A percentile compares a stretch with the other conserved stretches of the same genome.
Evolutionary conservation across 2,329 filamentous ascomycete species (phyloP).

Genomic region (Chaetomium strumarium): DNA sequence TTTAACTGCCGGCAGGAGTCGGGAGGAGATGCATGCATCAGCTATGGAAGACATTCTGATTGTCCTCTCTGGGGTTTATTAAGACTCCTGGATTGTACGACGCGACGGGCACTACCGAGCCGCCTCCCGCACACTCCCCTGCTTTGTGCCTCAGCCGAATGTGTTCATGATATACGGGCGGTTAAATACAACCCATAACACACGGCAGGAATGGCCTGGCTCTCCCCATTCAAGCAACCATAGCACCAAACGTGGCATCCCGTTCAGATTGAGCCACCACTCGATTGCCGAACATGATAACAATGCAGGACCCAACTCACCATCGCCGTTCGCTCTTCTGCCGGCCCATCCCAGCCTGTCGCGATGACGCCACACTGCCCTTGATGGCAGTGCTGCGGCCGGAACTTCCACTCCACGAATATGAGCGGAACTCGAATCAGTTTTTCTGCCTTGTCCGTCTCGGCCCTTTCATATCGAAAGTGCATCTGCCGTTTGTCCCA

Average conservation of each 20-base stretch:
- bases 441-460: background rate
- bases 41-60: too few species aligned
- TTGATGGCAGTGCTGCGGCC: background rate
- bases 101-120: too few species aligned
- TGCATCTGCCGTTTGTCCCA: too few species aligned
- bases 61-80: too few species aligned
- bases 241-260: background rate
- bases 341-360: background rate
- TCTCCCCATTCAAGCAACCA: background rate
- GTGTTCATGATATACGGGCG: slow-evolving; percentile 6
- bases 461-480: background rate
- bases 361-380: background rate
- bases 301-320: background rate
- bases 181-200: slow-evolving; percentile 14
- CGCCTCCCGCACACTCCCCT: background rate
- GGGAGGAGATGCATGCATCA: too few species aligned
- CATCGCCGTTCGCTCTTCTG: background rate
- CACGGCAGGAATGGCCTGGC: background rate
- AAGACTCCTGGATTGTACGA: too few species aligned
- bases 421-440: background rate
- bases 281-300: background rate
- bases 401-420: background rate
- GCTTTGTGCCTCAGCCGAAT: too few species aligned
- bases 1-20: too few species aligned
- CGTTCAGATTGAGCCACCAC: background rate